These are phyloP conservation scores for Naganishia vishniacii DNA, from an alignment of 768 basidiomycete species.

Conservation along the genomic window DNA sequence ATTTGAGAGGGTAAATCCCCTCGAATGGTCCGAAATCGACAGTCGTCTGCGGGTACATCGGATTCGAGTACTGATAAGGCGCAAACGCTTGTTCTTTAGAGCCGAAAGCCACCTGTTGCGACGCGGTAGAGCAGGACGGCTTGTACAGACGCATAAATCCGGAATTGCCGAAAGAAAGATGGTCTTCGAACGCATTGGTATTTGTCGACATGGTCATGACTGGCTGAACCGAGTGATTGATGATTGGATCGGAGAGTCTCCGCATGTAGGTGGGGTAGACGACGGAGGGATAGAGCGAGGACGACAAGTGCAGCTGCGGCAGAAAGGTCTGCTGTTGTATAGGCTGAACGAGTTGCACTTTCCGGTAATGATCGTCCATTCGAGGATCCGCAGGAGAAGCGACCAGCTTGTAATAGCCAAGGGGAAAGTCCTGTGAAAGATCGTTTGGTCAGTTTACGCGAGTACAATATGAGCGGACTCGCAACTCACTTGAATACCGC, in stretches of 20 bases:
- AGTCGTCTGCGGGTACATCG: not conserved
- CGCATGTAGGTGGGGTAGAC: not conserved
- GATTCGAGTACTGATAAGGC: not conserved
- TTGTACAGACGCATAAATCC: not conserved
- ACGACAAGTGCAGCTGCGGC: not conserved
- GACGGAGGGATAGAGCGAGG: not conserved
- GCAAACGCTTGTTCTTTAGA: not conserved
- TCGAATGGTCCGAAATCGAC: not conserved
- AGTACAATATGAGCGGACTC: not conserved
- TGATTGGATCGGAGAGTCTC: not conserved
- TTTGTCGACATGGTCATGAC: not conserved
- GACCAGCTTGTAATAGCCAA: constrained; percentile 14
- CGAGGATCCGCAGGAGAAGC: constrained; percentile 12
- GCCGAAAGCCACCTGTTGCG: not conserved
- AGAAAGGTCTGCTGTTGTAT: not conserved
- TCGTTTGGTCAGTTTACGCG: not conserved
- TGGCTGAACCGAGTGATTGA: not conserved
- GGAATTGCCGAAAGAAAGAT: not conserved
- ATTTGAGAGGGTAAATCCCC: not conserved
- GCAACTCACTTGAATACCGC: constrained; percentile 4
- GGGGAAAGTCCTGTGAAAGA: not conserved
- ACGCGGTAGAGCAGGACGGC: not conserved
- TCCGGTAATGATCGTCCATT: constrained; percentile 13
- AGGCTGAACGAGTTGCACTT: constrained; percentile 8
- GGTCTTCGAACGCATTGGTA: not conserved